Base-by-base conservation (phyloP, 305 asterid genomes). In the Solanum hybrid region DNA sequence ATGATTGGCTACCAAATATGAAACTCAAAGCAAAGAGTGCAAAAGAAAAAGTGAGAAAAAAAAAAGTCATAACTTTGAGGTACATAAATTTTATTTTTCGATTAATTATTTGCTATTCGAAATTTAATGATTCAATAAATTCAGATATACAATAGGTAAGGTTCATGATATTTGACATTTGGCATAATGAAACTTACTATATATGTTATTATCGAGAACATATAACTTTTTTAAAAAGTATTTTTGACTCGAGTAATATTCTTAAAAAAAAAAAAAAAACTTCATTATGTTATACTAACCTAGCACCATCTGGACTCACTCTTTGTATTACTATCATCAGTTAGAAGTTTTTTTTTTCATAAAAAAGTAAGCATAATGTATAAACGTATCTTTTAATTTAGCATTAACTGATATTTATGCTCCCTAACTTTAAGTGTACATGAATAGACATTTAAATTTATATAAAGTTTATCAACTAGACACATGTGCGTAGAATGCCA, bases 1-100 rank as follows among this genome's bases (percentile, higher is more conserved):
- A 29, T 83, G 88, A 83, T 83, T 45, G 88, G 15, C 88, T 29
- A 83, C 88, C 88, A 83, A 29, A 83, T 45, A 45, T 45, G 39
- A 45, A 83, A 6, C 39, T 45, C 75, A 29, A 82, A 83, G 88
- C 88, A 45, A 83, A 45, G 88, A 26, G 26, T 27, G 3, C 31
- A 17, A 0, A 39, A 81, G 27, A 81, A 81, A 3, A 20, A 11
- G 38, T 6, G 8, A 22, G 15, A 32, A n/a, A 3, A 4, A 7
- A n/a, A 51, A 51, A 57, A 6, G 10, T 79, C 61, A 20, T 2
- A 20, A 33, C 84, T 33, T 78, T 78, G 20, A 78, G 45, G 84
- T 20, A 78, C 29, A 33, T 20, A 45, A 61, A n/a, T 68, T 68
- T 68, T 68, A 68, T 68, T 68, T 10, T n/a, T n/a, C 1, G 6